Percentiles rank a stretch among this genome's conserved stretches.
Conservation (phyloP, 352 stramenopile species). For the Globisporangium barbulae region DNA sequence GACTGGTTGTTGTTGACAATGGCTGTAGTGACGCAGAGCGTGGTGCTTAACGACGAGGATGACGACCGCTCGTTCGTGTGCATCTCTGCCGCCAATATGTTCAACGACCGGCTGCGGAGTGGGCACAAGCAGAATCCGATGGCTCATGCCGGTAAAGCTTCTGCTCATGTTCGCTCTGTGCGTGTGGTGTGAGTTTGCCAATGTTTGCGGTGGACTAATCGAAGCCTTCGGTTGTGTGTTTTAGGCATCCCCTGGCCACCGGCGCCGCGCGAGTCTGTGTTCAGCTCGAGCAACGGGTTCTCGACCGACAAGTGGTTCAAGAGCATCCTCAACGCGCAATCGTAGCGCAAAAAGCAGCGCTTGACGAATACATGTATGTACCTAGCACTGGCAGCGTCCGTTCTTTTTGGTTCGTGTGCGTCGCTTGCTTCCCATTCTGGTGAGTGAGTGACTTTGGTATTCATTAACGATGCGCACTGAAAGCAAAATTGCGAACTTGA, state of each 20-base stretch:
- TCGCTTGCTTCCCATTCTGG: too few species aligned
- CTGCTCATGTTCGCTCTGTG: background rate
- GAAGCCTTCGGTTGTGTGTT: background rate
- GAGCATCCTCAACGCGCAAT: background rate
- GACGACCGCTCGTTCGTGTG: constrained; percentile 5
- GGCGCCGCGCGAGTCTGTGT: constrained; percentile 3
- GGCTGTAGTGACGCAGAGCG: background rate
- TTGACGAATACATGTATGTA: background rate
- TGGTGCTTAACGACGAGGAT: background rate
- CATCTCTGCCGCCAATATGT: constrained; percentile 15
- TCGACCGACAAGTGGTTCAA: constrained; percentile 15
- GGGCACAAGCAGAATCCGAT: background rate
- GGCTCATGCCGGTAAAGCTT: background rate
- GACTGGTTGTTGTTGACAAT: background rate
- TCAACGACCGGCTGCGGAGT: background rate
- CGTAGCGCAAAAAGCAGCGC: background rate
- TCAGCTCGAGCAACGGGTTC: constrained; percentile 19
- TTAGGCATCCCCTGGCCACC: constrained; percentile 10
- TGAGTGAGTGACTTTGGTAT: background rate
- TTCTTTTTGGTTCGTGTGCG: background rate
- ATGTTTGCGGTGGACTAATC: background rate
- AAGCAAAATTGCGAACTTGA: background rate
- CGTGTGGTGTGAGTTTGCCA: background rate
- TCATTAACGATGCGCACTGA: background rate
- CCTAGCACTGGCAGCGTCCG: background rate